A percentile compares a stretch with the other conserved stretches of the same genome.
These are phyloP conservation scores for Luffa acutangula DNA, from an alignment of 306 rosid genomes.

Conservation along the genomic window DNA sequence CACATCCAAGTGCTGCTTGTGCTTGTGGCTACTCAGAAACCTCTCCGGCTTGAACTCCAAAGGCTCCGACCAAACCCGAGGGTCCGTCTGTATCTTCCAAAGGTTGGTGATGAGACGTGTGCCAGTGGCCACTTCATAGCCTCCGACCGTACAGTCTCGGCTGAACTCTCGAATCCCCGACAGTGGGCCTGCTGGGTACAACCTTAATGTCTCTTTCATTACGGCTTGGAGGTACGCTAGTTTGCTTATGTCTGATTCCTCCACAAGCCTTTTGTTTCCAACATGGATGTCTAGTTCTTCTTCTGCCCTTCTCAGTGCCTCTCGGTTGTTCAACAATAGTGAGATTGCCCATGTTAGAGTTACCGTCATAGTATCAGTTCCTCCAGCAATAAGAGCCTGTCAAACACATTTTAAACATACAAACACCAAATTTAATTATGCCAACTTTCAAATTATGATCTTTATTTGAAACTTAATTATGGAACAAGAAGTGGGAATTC, in stretches of 20 bases:
- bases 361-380: constrained; percentile 34
- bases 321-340: constrained; percentile 22
- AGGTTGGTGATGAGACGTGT: constrained; percentile 32
- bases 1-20: constrained; percentile 27
- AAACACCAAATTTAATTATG: no score
- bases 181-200: constrained; percentile 41
- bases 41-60: constrained; percentile 48
- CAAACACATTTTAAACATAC: no score
- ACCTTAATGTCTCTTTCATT: constrained; percentile 12
- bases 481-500: no score
- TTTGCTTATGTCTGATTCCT: constrained; percentile 33
- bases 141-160: constrained; percentile 28
- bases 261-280: constrained; percentile 33
- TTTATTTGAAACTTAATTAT: no score
- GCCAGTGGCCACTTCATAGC: constrained; percentile 29
- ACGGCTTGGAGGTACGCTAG: constrained; percentile 30
- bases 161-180: constrained; percentile 23
- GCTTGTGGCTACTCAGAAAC: constrained; percentile 33
- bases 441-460: no score
- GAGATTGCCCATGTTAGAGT: constrained; percentile 33
- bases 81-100: constrained; percentile 49
- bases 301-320: constrained; percentile 18
- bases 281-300: constrained; percentile 44
- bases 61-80: constrained; percentile 31
- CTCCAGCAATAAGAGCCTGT: constrained; percentile 27